A percentile compares a stretch with the other conserved stretches of the same genome.
Conservation (phyloP, 192 early-diverging fungal species). For the Endogone sp. region DNA sequence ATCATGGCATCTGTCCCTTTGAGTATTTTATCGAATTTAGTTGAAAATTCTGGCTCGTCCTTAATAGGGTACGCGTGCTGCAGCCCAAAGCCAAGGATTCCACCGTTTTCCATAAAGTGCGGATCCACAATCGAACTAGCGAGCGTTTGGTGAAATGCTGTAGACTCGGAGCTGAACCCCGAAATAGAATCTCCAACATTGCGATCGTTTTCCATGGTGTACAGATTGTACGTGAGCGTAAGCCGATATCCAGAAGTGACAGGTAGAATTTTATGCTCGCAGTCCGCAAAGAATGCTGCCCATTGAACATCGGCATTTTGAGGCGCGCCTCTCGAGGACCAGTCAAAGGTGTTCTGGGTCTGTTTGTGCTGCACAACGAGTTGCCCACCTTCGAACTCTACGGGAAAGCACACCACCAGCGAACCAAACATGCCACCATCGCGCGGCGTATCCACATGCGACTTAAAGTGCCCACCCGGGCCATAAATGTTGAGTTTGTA, state of each 20-base stretch:
- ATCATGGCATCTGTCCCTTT: background rate
- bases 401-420: background rate
- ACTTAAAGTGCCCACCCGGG: background rate
- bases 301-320: background rate
- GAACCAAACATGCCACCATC: background rate
- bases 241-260: background rate
- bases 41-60: background rate
- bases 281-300: background rate
- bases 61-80: background rate
- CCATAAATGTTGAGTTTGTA: background rate
- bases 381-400: background rate
- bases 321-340: background rate
- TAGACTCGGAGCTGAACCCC: background rate
- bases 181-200: background rate
- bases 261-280: background rate
- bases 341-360: background rate
- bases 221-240: background rate
- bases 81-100: background rate
- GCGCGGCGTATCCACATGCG: background rate
- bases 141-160: background rate
- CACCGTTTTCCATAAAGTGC: background rate
- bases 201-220: too few relatives aligned
- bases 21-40: background rate
- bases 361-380: background rate
- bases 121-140: background rate